phyloP scores from a whole-genome alignment of 768 basidiomycete species.

The Leccinum olivaceopallidum region DNA sequence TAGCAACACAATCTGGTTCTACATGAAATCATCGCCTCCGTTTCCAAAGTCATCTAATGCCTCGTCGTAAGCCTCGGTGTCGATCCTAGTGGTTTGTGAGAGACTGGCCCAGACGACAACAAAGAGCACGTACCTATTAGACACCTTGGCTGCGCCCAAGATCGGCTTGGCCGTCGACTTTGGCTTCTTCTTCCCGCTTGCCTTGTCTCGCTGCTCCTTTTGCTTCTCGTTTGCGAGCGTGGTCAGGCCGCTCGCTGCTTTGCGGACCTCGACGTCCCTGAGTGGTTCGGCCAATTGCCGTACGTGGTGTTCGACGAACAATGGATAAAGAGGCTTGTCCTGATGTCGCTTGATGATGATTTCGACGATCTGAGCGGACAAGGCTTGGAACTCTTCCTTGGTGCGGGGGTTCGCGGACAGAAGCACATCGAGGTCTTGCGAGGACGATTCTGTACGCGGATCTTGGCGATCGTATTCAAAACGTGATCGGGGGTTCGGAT shows the following conservation, averaged over 20 bases:
- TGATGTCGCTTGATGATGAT: slow-evolving; percentile 77
- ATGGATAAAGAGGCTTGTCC: slow-evolving; percentile 76
- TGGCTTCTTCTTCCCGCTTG: slow-evolving; percentile 87
- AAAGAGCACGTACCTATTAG: slow-evolving; percentile 50
- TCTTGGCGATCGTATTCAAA: slow-evolving; percentile 1
- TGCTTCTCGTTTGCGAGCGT: slow-evolving; percentile 95
- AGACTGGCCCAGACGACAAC: slow-evolving; percentile 13
- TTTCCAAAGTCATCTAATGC: slow-evolving; percentile 85
- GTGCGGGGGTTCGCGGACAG: slow-evolving; percentile 81
- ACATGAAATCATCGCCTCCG: slow-evolving; percentile 88
- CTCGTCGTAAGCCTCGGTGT: slow-evolving; percentile 84
- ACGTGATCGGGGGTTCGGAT: background rate
- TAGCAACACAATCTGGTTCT: slow-evolving; percentile 33
- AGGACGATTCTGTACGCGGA: slow-evolving; percentile 55
- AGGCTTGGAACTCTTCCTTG: slow-evolving; percentile 80
- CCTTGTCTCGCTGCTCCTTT: slow-evolving; percentile 82
- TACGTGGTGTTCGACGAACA: slow-evolving; percentile 84
- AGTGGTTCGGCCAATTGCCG: slow-evolving; percentile 74
- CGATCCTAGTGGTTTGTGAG: slow-evolving; percentile 51
- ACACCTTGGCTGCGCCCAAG: slow-evolving; percentile 69
- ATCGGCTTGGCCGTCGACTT: slow-evolving; percentile 71
- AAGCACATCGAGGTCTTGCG: slow-evolving; percentile 66
- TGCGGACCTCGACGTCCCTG: slow-evolving; percentile 89
- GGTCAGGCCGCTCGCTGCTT: slow-evolving; percentile 80
- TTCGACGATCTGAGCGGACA: slow-evolving; percentile 76